Evolutionary conservation across 805 yeast species (phyloP).

Genomic region (Nakazawaea ernobii): DNA sequence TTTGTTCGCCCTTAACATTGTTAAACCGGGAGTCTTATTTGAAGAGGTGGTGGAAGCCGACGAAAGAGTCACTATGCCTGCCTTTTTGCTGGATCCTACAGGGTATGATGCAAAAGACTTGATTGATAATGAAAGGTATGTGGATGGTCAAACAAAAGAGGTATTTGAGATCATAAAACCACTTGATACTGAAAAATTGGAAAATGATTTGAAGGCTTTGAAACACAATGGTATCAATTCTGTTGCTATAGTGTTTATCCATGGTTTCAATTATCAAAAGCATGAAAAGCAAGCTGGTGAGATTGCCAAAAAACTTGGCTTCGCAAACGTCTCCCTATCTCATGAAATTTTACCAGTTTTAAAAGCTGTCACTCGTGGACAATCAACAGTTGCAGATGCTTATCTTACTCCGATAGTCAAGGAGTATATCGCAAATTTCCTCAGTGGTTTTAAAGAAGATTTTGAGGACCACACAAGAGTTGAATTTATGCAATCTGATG

Average conservation of each 20-base stretch:
- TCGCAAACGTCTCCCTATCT: conserved; percentile 21
- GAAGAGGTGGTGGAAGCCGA: conserved; percentile 34
- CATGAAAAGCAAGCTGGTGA: conserved; percentile 26
- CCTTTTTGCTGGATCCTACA: conserved; percentile 32
- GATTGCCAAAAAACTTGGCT: conserved; percentile 23
- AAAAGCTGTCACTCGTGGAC: conserved; percentile 28
- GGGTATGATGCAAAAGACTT: conserved; percentile 29
- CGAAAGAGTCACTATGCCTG: conserved; percentile 36
- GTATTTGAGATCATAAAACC: conserved; percentile 26
- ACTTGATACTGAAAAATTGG: conserved; percentile 21
- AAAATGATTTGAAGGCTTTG: conserved; percentile 8
- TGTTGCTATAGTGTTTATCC: conserved; percentile 30
- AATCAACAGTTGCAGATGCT: conserved; percentile 31
- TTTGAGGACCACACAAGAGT: conserved; percentile 24
- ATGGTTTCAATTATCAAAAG: conserved; percentile 28
- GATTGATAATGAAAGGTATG: conserved; percentile 19
- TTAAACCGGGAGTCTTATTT: conserved; percentile 36
- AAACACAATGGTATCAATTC: conserved; percentile 19
- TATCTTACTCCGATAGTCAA: conserved; percentile 31
- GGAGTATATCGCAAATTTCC: conserved; percentile 27
- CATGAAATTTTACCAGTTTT: conserved; percentile 28
- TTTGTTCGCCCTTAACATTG: conserved; percentile 37
- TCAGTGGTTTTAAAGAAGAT: conserved; percentile 24
- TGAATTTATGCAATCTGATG: conserved; percentile 53
- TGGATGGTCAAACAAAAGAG: conserved; percentile 28